These are phyloP conservation scores for Lanmaoa pseudosensibilis DNA, from an alignment of 768 basidiomycete genomes.

Conservation along the genomic window DNA sequence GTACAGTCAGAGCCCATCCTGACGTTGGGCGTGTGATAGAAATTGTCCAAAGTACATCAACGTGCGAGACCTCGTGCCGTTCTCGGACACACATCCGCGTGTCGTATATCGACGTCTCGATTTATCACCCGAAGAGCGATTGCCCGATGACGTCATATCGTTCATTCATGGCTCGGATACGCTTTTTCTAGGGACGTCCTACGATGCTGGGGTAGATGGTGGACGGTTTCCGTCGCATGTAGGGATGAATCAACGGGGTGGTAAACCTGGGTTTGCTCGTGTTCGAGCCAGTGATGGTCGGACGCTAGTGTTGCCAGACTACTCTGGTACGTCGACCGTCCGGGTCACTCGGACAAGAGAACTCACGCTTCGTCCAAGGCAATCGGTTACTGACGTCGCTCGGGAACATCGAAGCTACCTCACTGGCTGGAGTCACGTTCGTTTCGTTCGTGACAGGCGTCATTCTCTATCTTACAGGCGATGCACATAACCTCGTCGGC, in stretches of 20 bases:
- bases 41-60: constrained; percentile 75
- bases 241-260: constrained; percentile 69
- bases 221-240: constrained; percentile 52
- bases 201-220: constrained; percentile 41
- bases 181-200: constrained; percentile 56
- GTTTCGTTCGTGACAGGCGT: constrained; percentile 53
- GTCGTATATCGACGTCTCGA: constrained; percentile 37
- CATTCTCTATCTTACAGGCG: constrained; percentile 66
- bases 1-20: background rate
- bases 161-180: constrained; percentile 55
- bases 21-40: constrained; percentile 29
- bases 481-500: constrained; percentile 51
- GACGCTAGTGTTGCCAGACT: constrained; percentile 62
- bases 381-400: constrained; percentile 63
- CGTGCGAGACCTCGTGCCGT: constrained; percentile 49
- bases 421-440: constrained; percentile 56
- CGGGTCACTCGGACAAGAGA: background rate
- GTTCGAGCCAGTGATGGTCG: constrained; percentile 53
- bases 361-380: constrained; percentile 35
- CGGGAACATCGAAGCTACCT: constrained; percentile 62
- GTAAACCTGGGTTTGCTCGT: constrained; percentile 59
- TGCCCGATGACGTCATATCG: constrained; percentile 50
- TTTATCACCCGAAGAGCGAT: constrained; percentile 38
- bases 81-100: constrained; percentile 39
- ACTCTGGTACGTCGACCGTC: constrained; percentile 41